phyloP scores from a whole-genome alignment of 179 eudicot species.

The Beta lomatogona region DNA sequence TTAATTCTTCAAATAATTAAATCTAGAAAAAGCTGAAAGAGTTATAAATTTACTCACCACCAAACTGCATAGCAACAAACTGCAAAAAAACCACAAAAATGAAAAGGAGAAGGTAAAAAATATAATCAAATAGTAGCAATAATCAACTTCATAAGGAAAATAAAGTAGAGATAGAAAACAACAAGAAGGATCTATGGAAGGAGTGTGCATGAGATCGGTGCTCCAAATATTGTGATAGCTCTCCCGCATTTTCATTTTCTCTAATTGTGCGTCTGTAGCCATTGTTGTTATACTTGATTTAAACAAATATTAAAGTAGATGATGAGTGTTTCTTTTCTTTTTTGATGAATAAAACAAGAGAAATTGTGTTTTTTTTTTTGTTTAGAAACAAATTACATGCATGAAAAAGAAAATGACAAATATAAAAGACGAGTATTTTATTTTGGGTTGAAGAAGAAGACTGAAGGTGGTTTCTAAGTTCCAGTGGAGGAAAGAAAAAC shows the following conservation, averaged over 20 bases:
- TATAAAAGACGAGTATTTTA: not conserved
- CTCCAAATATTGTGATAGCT: constrained; percentile 67
- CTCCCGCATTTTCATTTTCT: constrained; percentile 65
- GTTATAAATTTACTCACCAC: constrained; percentile 39
- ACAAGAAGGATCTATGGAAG: constrained; percentile 56
- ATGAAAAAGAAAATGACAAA: not conserved
- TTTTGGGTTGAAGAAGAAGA: not conserved
- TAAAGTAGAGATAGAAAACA: constrained; percentile 12
- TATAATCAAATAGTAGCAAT: not conserved
- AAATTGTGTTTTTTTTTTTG: not conserved
- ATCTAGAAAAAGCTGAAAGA: not conserved
- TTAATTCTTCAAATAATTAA: not conserved
- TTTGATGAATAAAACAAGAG: not conserved
- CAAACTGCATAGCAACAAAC: constrained; percentile 55
- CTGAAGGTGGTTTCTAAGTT: not conserved
- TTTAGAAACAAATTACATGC: not conserved
- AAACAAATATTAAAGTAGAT: not conserved
- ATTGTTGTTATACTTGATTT: not conserved
- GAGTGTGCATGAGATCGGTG: constrained; percentile 53
- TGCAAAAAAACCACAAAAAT: constrained; percentile 23
- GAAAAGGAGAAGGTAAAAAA: not conserved
- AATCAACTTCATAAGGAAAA: not conserved
- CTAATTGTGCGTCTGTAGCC: constrained; percentile 31
- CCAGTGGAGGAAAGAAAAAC: too few species aligned
- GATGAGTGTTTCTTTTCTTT: not conserved